Percentiles rank a stretch among this genome's conserved stretches.
Evolutionary conservation across 352 stramenopile species (phyloP).

Genomic region (Aphanomyces cochlioides): DNA sequence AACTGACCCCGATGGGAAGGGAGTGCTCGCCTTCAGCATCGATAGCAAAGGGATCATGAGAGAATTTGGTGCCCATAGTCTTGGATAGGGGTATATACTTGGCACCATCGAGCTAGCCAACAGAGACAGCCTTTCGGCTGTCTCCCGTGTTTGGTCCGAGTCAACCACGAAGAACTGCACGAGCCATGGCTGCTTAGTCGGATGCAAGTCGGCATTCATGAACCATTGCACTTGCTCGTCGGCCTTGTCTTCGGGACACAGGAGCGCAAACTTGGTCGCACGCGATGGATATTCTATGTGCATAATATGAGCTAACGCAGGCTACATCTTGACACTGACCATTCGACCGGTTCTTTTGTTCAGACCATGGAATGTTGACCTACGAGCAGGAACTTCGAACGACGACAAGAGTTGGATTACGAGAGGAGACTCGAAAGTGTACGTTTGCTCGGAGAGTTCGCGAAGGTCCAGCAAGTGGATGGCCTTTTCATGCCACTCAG

Average conservation of each 20-base stretch:
- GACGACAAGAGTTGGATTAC: neutral
- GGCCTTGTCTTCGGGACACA: neutral
- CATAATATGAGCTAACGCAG: neutral
- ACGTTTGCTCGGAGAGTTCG: neutral
- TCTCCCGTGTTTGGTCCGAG: neutral
- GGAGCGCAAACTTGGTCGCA: neutral
- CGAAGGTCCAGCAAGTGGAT: constrained; percentile 9
- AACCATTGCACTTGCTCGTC: constrained; percentile 18
- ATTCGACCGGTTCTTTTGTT: constrained; percentile 15
- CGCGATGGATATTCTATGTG: constrained; percentile 18
- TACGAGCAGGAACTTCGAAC: neutral
- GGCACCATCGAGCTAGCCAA: neutral
- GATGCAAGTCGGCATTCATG: constrained; percentile 3
- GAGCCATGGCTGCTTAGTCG: constrained; percentile 12
- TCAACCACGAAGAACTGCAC: constrained; percentile 8
- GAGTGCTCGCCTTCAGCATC: neutral
- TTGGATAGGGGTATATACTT: neutral
- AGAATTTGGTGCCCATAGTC: constrained; percentile 8
- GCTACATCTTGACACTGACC: neutral
- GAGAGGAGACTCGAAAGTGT: neutral
- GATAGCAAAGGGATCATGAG: neutral
- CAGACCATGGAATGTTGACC: constrained; percentile 21
- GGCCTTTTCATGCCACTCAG: neutral
- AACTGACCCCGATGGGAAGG: neutral
- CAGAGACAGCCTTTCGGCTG: neutral